Evolutionary conservation across 2,329 filamentous ascomycete species (phyloP), one percentile per base, ranked within the genome.

Genomic region (Zasmidium angulare): DNA sequence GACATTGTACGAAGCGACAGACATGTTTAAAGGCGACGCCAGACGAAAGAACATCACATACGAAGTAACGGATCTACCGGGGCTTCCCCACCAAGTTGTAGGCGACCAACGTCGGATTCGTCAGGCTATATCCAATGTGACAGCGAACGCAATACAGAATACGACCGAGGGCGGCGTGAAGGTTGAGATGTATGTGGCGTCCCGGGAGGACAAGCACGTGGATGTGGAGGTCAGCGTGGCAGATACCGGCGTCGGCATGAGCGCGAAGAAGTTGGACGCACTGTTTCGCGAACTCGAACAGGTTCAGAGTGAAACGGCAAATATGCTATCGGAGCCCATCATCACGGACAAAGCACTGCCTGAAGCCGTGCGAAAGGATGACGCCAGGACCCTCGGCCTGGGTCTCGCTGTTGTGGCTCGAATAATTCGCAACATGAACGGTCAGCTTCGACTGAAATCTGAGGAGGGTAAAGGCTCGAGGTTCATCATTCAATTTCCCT

Each of bases 341-440:
- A 61, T 46, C 65, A 77, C 20, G 62, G 77, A 51, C 14, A 74
- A 66, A 46, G 29, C 63, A 9, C 36, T 67, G 14, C 52, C 64
- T 3, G 74, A 76, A 14, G 62, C 73, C 1, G 47, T 57, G 1
- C 74, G 75, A 31, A 63, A 68, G 3, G 47, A 72, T 1, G 71
- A 69, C 58, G 53, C 65, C 19, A 76, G 78, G 10, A 86, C 86
- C 0, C 75, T 96, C 1, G 93, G 93, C 0, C 82, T 96, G 10
- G 93, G 92, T 0, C 81, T 96, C n/a, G 92, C 92, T 0, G 82
- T 96, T 12, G 92, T 96, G n/a, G 89, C 90, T 17, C 85, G 92
- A 40, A 90, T 91, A 36, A 82, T 96, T 29, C 85, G 87, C n/a
- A 96, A 92, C 69, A 95, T 96, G 90, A 88, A 93, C 59, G 93